Evolutionary conservation across 2,329 filamentous ascomycete species (phyloP).

Genomic region (Sclerotinia nivalis): DNA sequence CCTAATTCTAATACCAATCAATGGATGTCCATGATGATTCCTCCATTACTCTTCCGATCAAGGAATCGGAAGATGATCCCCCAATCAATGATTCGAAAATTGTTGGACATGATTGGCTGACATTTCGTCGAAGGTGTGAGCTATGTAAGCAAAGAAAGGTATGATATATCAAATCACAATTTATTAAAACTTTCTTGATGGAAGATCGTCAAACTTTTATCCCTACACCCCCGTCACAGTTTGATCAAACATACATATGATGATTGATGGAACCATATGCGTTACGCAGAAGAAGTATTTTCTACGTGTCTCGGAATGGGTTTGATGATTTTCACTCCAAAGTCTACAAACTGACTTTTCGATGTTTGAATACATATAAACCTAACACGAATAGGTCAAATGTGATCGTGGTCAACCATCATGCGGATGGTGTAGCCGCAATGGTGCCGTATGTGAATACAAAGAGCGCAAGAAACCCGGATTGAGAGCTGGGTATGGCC

Average conservation of each 20-base stretch:
- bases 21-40: constrained; percentile 17
- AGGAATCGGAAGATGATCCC: constrained; percentile 28
- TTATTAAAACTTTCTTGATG: neutral
- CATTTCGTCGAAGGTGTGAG: constrained; percentile 60
- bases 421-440: constrained; percentile 67
- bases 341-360: neutral
- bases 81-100: constrained; percentile 20
- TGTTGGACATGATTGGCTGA: constrained; percentile 39
- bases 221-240: neutral
- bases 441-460: constrained; percentile 64
- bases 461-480: constrained; percentile 69
- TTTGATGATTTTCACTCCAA: neutral
- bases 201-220: neutral
- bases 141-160: constrained; percentile 82
- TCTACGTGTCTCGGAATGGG: neutral
- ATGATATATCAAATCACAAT: constrained; percentile 25
- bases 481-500: constrained; percentile 64
- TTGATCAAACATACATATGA: neutral
- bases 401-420: constrained; percentile 75
- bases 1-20: constrained; percentile 15
- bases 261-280: neutral
- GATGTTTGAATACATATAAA: neutral
- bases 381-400: constrained; percentile 56
- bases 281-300: constrained; percentile 5
- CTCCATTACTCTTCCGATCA: constrained; percentile 26